Evolutionary conservation across 192 early-diverging fungal species (phyloP), one percentile per base, ranked within the genome.

Genomic region (Coemansia sp.): DNA sequence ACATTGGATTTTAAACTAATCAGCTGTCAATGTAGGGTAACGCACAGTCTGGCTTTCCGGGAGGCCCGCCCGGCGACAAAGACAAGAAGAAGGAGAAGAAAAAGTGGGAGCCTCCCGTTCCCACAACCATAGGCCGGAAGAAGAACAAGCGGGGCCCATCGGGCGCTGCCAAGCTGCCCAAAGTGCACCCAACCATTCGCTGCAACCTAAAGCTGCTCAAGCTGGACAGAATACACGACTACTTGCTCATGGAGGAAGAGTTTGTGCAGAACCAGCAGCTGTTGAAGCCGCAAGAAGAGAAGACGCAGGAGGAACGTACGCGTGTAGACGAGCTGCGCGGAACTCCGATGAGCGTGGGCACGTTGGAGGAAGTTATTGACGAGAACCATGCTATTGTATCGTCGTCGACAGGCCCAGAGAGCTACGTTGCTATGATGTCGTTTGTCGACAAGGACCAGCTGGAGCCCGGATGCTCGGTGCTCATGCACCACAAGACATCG

Each of bases 301-400:
- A 93, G 76, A 79, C 78, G 42, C 82, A 93, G 81, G 96, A 96
- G 78, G 96, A 97, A 74, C 88, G 97, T 57, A 88, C 91, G 36
- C 85, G 90, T 47, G 92, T 99, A 1, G 97, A 99, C 66, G 92
- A 95, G 79, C 79, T 99, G 48, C 89, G 97, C 53, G 97, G 97
- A 12, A 91, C 89, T 36, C 97, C 97, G 11, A 99, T 99, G 96
- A 84, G 88, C 36, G 94, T 98, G 4, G 95, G 97, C 8, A 87
- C 89, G 1, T 84, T 99, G 26, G 97, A 99, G 73, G 97, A 99
- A 68, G 97, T 99, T 58, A 97, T 99, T 82, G 97, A 99, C 71
- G 97, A 99, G 66, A 92, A 99, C 79, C 97, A 99, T 63, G 97
- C 93, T 40, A 99, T 99, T 73, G 90, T 99, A 38, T 95, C 93